Conservation (phyloP, 2,329 filamentous ascomycete species). For the Ceratocystis cubensis region DNA sequence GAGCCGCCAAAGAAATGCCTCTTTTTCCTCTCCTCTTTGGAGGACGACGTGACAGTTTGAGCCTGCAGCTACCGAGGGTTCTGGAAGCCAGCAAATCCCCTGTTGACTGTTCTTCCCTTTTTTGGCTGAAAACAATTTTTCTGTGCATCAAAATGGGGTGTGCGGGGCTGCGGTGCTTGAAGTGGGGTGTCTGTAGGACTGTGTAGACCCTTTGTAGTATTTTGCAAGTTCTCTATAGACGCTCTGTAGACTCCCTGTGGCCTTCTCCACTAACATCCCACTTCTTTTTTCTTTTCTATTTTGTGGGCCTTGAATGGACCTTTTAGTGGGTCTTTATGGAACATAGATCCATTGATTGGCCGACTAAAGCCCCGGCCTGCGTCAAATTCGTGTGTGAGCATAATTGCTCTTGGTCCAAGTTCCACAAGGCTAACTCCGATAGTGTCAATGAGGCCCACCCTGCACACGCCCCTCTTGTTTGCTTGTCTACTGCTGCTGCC, state of each 20-base stretch:
- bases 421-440: conserved; percentile 4
- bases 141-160: neutral
- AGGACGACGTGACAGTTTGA: neutral
- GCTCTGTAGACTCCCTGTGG: neutral
- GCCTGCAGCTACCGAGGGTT: conserved; percentile 3
- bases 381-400: conserved; percentile 1
- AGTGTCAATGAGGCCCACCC: conserved; percentile 11
- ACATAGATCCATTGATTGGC: conserved; percentile 2
- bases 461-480: neutral
- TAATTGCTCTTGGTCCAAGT: conserved; percentile 9
- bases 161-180: neutral
- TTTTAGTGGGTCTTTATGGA: neutral
- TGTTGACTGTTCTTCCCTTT: neutral
- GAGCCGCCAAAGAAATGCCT: neutral
- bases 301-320: neutral
- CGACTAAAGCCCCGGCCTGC: neutral
- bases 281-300: neutral
- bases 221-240: neutral
- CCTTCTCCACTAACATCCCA: neutral
- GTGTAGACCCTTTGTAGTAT: neutral
- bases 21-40: neutral
- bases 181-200: conserved; percentile 6
- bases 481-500: neutral
- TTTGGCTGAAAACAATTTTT: neutral
- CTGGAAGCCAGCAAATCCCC: neutral